These are phyloP conservation scores for Meyerozyma carpophila DNA, from an alignment of 1,139 yeast genomes.

Conservation along the genomic window DNA sequence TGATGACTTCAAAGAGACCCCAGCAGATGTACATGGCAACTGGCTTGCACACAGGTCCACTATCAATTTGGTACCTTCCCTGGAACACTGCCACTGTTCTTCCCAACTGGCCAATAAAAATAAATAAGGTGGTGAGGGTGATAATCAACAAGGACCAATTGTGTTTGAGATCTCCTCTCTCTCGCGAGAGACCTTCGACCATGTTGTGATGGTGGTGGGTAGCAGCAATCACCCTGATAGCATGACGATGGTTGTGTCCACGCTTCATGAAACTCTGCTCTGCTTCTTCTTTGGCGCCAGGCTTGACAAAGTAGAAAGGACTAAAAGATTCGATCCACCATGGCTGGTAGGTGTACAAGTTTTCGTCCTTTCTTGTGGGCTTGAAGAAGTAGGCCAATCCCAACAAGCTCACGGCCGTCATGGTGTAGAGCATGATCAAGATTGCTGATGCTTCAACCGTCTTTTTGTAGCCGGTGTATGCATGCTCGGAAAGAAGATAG, in stretches of 20 bases:
- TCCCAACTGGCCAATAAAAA: slow-evolving; percentile 3
- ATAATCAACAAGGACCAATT: slow-evolving; percentile 3
- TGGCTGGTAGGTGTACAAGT: slow-evolving; percentile 6
- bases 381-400: slow-evolving; percentile 4
- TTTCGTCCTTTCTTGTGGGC: slow-evolving; percentile 6
- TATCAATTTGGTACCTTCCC: neutral
- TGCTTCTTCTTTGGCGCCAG: slow-evolving; percentile 4
- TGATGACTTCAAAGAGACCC: slow-evolving; percentile 5
- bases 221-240: slow-evolving; percentile 6
- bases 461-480: slow-evolving; percentile 1
- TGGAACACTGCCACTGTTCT: slow-evolving; percentile 4
- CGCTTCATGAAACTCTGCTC: slow-evolving; percentile 5
- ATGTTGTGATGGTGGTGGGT: slow-evolving; percentile 6
- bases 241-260: slow-evolving; percentile 6
- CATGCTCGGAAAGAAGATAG: neutral
- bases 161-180: slow-evolving; percentile 4
- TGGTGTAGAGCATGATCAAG: slow-evolving; percentile 2
- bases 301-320: slow-evolving; percentile 4
- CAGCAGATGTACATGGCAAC: slow-evolving; percentile 4
- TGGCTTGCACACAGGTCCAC: neutral
- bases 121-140: slow-evolving; percentile 2
- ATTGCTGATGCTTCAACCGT: slow-evolving; percentile 3
- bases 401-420: slow-evolving; percentile 2
- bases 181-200: slow-evolving; percentile 5
- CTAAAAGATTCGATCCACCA: slow-evolving; percentile 6